phyloP scores from a whole-genome alignment of 768 basidiomycete genomes.

The Phlebiopsis flavidoalba region DNA sequence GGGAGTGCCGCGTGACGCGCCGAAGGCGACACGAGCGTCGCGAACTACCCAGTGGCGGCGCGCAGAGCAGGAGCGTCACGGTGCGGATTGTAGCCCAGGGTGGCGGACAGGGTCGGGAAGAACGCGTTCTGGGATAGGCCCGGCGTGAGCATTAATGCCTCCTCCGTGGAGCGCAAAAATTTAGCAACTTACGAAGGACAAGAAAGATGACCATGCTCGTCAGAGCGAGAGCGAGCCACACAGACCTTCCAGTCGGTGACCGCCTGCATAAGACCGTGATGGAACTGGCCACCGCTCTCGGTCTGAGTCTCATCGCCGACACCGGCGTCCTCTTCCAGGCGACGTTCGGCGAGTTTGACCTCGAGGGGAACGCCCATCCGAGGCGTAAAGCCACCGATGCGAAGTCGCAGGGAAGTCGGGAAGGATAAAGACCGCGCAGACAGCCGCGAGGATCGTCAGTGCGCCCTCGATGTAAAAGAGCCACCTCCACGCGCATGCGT shows the following conservation, averaged over 20 bases:
- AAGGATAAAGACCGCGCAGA: slow-evolving; percentile 56
- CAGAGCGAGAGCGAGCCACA: slow-evolving; percentile 65
- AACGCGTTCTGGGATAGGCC: slow-evolving; percentile 46
- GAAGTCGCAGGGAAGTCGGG: slow-evolving; percentile 70
- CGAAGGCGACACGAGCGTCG: slow-evolving; percentile 53
- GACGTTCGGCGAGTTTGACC: slow-evolving; percentile 46
- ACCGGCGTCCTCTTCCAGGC: slow-evolving; percentile 63
- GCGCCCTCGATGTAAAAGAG: slow-evolving; percentile 67
- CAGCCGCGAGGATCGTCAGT: slow-evolving; percentile 48
- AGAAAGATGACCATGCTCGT: slow-evolving; percentile 54
- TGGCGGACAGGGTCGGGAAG: slow-evolving; percentile 73
- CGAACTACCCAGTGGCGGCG: slow-evolving; percentile 72
- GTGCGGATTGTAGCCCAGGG: slow-evolving; percentile 66
- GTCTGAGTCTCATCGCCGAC: slow-evolving; percentile 44
- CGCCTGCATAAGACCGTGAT: slow-evolving; percentile 54
- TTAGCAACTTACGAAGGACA: slow-evolving; percentile 45
- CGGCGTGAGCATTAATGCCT: neutral
- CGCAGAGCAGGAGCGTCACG: slow-evolving; percentile 66
- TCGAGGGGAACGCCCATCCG: too few relatives aligned
- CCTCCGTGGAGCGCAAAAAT: neutral
- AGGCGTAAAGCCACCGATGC: slow-evolving; percentile 55
- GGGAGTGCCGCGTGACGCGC: slow-evolving; percentile 52
- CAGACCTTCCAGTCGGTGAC: slow-evolving; percentile 80
- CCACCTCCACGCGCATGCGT: slow-evolving; percentile 77
- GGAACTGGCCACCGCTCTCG: slow-evolving; percentile 28